Conservation (phyloP, 768 basidiomycete genomes). For the Boletus insuetus region DNA sequence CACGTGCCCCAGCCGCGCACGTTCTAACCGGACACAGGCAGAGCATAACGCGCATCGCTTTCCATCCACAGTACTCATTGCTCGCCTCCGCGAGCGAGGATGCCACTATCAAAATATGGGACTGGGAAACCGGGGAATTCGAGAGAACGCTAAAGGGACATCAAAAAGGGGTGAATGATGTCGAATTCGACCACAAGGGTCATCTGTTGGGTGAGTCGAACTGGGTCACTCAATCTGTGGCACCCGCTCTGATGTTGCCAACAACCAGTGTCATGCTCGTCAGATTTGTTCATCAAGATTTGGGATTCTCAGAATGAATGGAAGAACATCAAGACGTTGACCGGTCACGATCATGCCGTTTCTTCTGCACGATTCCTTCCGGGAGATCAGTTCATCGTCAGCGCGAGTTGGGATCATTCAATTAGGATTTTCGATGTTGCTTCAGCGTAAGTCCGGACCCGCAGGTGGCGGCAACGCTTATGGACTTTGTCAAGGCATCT, state of each 20-base stretch:
- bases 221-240: background rate
- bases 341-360: constrained; percentile 90
- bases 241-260: background rate
- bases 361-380: constrained; percentile 85
- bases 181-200: constrained; percentile 87
- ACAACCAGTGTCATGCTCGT: constrained; percentile 56
- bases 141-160: constrained; percentile 91
- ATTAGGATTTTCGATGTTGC: constrained; percentile 86
- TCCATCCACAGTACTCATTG: constrained; percentile 83
- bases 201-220: constrained; percentile 62
- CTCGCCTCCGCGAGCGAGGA: constrained; percentile 88
- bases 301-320: constrained; percentile 91
- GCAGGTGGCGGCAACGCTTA: constrained; percentile 8
- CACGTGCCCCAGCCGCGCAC: constrained; percentile 79
- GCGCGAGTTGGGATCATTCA: constrained; percentile 84
- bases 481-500: constrained; percentile 51
- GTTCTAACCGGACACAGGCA: constrained; percentile 73
- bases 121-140: constrained; percentile 94
- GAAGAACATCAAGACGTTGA: constrained; percentile 83
- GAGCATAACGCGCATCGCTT: constrained; percentile 75
- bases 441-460: constrained; percentile 59
- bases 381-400: constrained; percentile 78
- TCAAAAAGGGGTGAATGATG: constrained; percentile 84
- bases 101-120: constrained; percentile 90
- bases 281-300: constrained; percentile 87